Base-by-base conservation (phyloP, 495 filamentous ascomycete species). In the Xylaria telfairii region DNA sequence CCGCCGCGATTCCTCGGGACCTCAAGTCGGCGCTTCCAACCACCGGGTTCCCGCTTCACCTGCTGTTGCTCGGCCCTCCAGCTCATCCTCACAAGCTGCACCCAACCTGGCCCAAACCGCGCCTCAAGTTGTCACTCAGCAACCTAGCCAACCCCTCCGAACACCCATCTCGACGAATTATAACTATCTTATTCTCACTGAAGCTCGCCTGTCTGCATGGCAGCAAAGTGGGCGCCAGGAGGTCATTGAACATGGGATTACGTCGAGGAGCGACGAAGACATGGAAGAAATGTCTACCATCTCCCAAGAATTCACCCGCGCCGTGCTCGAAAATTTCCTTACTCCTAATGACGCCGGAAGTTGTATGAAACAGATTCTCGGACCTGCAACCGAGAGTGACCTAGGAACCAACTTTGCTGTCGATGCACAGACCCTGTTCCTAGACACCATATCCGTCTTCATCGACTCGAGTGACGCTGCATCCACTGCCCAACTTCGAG, bases 231-330 rank as follows among this genome's bases (percentile, higher is more conserved):
- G 81, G n/a, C 83, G 87, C 7, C 84, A 87, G 56, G 83, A 87
- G 54, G 79, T 89, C 5, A 75, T 87, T 26, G 78, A 80, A 4
- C 79, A 86, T 71, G 87, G 86, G 34, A 75, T 82, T 61, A 84
- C 88, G 69, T 90, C 89, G 32, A 87, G 87, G 57, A 80, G 87
- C 37, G 86, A 90, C 71, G 87, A 91, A 71, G 92, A 97, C 77
- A 76, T 87, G 26, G 77, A 90, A 42, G 84, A 85, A 67, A 82
- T 97, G 39, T 87, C 89, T 41, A 87, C 85, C 13, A 82, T 97
- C 28, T 95, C 94, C 72, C 93, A 98, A 78, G 96, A 99, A 76
- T 84, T 98, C 30, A 85, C 96, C 26, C 86, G 88, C 54, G 88
- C 93, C 49, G 89, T 88, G 51, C 77, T 94, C 9, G 91, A 94